phyloP scores from a whole-genome alignment of 306 rosid genomes.

The Trifolium subterraneum region DNA sequence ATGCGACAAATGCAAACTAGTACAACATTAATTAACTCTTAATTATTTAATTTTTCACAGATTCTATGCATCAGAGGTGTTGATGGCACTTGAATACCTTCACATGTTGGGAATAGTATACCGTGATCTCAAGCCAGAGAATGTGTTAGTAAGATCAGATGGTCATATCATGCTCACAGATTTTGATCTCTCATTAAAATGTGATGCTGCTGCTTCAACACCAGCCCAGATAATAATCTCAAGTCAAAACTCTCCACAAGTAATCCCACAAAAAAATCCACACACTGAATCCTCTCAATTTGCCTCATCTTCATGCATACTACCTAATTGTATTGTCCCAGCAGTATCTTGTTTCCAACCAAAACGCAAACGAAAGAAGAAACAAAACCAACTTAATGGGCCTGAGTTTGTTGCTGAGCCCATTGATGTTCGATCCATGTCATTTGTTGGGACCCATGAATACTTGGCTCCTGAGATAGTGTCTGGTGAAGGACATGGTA shows the following conservation, averaged over 20 bases:
- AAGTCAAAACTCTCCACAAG: conserved; percentile 44
- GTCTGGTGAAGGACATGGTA: conserved; percentile 65
- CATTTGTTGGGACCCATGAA: conserved; percentile 71
- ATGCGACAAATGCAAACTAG: background rate
- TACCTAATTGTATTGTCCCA: conserved; percentile 64
- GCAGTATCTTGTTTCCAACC: conserved; percentile 64
- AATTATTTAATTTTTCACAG: conserved; percentile 40
- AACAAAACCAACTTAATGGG: conserved; percentile 46
- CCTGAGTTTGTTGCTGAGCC: conserved; percentile 69
- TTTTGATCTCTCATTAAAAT: conserved; percentile 63
- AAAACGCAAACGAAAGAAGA: conserved; percentile 66
- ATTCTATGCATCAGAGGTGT: conserved; percentile 81
- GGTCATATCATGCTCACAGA: conserved; percentile 90
- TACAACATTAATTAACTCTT: conserved; percentile 5
- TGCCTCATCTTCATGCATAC: conserved; percentile 58
- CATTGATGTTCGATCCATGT: conserved; percentile 61
- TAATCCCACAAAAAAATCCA: conserved; percentile 44
- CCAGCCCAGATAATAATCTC: conserved; percentile 57
- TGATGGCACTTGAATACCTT: conserved; percentile 82
- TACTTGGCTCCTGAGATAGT: conserved; percentile 70
- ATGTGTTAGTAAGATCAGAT: conserved; percentile 75
- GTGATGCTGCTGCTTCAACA: conserved; percentile 51
- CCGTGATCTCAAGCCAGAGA: conserved; percentile 86
- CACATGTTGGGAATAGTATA: conserved; percentile 94
- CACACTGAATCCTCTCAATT: conserved; percentile 43